These are phyloP conservation scores for Colletotrichum cordylinicola DNA, from an alignment of 2,329 filamentous ascomycete species.

Conservation along the genomic window DNA sequence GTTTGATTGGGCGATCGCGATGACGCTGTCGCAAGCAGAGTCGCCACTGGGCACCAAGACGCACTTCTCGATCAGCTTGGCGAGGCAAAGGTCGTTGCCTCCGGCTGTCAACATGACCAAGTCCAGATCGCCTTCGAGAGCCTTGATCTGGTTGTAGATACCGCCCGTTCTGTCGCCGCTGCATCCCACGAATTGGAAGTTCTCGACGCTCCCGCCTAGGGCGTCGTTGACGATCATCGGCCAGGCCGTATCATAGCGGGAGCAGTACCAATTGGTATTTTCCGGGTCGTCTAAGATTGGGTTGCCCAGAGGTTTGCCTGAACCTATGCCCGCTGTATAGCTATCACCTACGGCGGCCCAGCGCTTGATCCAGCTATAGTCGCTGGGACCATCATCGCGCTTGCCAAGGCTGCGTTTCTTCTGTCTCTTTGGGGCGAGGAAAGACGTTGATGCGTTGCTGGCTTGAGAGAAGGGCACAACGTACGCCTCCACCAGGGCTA, in stretches of 20 bases:
- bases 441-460: not conserved
- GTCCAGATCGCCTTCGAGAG: slow-evolving; percentile 32
- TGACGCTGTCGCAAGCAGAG: slow-evolving; percentile 23
- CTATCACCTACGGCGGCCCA: slow-evolving; percentile 43
- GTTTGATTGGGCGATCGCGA: slow-evolving; percentile 30
- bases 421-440: not conserved
- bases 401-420: not conserved
- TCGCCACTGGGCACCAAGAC: slow-evolving; percentile 24
- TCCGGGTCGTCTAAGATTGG: not conserved
- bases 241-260: slow-evolving; percentile 33
- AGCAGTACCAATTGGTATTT: slow-evolving; percentile 28
- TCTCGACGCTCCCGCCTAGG: slow-evolving; percentile 25
- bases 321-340: slow-evolving; percentile 40
- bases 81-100: slow-evolving; percentile 42
- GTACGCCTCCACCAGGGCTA: not conserved
- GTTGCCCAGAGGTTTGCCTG: not conserved
- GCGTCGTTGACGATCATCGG: slow-evolving; percentile 29
- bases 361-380: slow-evolving; percentile 30
- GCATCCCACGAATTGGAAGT: slow-evolving; percentile 34
- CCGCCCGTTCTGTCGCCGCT: slow-evolving; percentile 29
- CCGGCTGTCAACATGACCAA: slow-evolving; percentile 41
- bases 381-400: not conserved
- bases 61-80: slow-evolving; percentile 14
- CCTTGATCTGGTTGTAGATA: slow-evolving; percentile 32
- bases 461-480: not conserved